Conservation (phyloP, 805 yeast genomes). For the Yamadazyma sp. region DNA sequence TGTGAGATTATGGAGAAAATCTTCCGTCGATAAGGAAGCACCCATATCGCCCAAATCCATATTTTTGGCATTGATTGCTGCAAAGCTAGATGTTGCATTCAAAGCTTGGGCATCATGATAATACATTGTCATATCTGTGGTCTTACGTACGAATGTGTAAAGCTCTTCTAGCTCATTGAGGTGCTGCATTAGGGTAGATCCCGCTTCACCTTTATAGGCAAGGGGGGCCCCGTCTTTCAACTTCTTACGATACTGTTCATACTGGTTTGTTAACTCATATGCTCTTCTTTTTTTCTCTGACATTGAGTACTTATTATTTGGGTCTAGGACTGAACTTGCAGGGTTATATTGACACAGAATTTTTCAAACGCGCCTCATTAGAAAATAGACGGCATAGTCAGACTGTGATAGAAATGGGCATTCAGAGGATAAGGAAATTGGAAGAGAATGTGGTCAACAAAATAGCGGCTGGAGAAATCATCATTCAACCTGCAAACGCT, state of each 20-base stretch:
- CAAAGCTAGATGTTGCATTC: slow-evolving; percentile 57
- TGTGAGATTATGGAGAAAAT: slow-evolving; percentile 42
- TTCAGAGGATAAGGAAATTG: slow-evolving; percentile 34
- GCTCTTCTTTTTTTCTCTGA: neutral
- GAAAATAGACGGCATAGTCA: too few relatives aligned
- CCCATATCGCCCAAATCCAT: slow-evolving; percentile 58
- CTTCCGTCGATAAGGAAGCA: slow-evolving; percentile 48
- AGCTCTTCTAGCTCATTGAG: slow-evolving; percentile 14
- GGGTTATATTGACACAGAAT: too few relatives aligned
- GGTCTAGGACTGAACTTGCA: too few relatives aligned
- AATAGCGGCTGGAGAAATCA: slow-evolving; percentile 97
- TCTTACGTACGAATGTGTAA: slow-evolving; percentile 5
- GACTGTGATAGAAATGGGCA: too few relatives aligned
- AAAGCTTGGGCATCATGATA: slow-evolving; percentile 63
- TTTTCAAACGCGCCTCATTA: too few relatives aligned
- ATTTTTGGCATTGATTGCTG: slow-evolving; percentile 63
- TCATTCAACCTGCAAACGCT: slow-evolving; percentile 91
- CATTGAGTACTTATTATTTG: too few relatives aligned
- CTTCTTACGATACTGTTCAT: slow-evolving; percentile 11
- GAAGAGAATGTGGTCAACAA: slow-evolving; percentile 76
- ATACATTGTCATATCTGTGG: slow-evolving; percentile 17
- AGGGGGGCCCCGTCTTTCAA: slow-evolving; percentile 11
- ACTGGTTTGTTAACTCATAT: slow-evolving; percentile 3
- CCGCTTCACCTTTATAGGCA: slow-evolving; percentile 16
- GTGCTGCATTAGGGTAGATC: slow-evolving; percentile 9